Evolutionary conservation across 768 basidiomycete species (phyloP).

Genomic region (Lyophyllum atratum): DNA sequence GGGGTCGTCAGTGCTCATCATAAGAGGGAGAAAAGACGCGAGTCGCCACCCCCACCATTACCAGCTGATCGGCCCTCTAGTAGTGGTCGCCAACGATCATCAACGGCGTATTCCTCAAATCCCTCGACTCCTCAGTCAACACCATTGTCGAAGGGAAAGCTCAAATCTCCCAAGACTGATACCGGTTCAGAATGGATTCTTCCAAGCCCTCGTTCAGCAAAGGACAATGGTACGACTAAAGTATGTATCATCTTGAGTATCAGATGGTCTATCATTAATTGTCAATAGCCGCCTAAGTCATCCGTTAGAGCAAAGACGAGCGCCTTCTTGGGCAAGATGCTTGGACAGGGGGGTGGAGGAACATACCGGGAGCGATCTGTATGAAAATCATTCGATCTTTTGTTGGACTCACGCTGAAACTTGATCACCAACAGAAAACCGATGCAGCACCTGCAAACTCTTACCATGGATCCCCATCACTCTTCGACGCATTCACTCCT

Average conservation of each 20-base stretch:
- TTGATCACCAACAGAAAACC: slow-evolving; percentile 46
- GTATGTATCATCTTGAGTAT: slow-evolving; percentile 33
- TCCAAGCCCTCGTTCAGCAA: slow-evolving; percentile 45
- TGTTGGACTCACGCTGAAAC: slow-evolving; percentile 19
- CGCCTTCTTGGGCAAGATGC: slow-evolving; percentile 79
- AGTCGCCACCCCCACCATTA: slow-evolving; percentile 44
- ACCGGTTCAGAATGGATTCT: slow-evolving; percentile 46
- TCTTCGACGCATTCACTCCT: slow-evolving; percentile 47
- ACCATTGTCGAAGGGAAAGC: slow-evolving; percentile 37
- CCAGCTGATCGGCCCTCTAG: slow-evolving; percentile 35
- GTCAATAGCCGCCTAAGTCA: slow-evolving; percentile 49
- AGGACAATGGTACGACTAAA: slow-evolving; percentile 50
- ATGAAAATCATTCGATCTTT: slow-evolving; percentile 50
- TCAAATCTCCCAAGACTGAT: slow-evolving; percentile 20
- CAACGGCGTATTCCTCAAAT: slow-evolving; percentile 36
- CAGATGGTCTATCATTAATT: slow-evolving; percentile 4
- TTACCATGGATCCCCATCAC: slow-evolving; percentile 41
- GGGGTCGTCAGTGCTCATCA: slow-evolving; percentile 36
- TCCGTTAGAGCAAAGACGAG: slow-evolving; percentile 80
- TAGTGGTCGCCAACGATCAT: slow-evolving; percentile 41
- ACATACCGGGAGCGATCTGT: slow-evolving; percentile 34
- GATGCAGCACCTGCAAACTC: slow-evolving; percentile 40
- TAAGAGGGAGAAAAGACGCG: slow-evolving; percentile 35
- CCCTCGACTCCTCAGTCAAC: slow-evolving; percentile 28
- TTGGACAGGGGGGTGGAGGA: slow-evolving; percentile 49